Percentiles rank a stretch among this genome's conserved stretches.
phyloP scores from a whole-genome alignment of 2,329 filamentous ascomycete genomes.

The Septoria linicola region DNA sequence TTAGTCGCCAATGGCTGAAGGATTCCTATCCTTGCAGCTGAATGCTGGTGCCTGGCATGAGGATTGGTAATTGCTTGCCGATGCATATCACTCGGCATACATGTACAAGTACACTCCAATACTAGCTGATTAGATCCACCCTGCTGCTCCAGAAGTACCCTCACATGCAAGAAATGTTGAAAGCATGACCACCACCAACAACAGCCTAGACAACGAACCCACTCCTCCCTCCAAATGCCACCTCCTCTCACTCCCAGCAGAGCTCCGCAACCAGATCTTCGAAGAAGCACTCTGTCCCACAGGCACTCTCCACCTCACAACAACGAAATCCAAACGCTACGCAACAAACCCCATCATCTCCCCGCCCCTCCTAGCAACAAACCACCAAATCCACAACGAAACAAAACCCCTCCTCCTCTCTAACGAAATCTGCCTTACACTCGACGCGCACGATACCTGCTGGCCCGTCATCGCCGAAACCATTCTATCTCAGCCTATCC shows the following conservation, averaged over 20 bases:
- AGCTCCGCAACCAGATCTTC: slow-evolving; percentile 31
- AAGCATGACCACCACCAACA: neutral
- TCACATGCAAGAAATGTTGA: too few relatives aligned
- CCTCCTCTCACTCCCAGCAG: slow-evolving; percentile 30
- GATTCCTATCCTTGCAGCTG: neutral
- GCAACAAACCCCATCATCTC: slow-evolving; percentile 34
- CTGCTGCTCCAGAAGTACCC: too few relatives aligned
- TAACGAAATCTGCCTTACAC: slow-evolving; percentile 44
- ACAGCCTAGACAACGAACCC: neutral
- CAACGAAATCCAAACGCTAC: slow-evolving; percentile 21
- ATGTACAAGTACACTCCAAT: too few relatives aligned
- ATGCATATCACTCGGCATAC: too few relatives aligned
- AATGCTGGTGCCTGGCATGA: slow-evolving; percentile 7
- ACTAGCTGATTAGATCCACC: too few relatives aligned
- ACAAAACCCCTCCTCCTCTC: slow-evolving; percentile 39
- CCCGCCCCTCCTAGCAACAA: slow-evolving; percentile 43
- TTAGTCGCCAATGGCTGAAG: too few relatives aligned
- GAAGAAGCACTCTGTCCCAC: slow-evolving; percentile 28
- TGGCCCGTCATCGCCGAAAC: slow-evolving; percentile 29
- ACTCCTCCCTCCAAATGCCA: slow-evolving; percentile 16
- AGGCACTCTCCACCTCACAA: slow-evolving; percentile 23
- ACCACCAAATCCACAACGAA: slow-evolving; percentile 42
- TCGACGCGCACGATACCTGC: slow-evolving; percentile 31
- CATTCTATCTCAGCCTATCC: slow-evolving; percentile 26
- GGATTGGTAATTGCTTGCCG: too few relatives aligned